Percentiles rank a stretch among this genome's conserved stretches.
Evolutionary conservation across 176 grass and related monocot genomes (phyloP).

Genomic region (Avena sativa): DNA sequence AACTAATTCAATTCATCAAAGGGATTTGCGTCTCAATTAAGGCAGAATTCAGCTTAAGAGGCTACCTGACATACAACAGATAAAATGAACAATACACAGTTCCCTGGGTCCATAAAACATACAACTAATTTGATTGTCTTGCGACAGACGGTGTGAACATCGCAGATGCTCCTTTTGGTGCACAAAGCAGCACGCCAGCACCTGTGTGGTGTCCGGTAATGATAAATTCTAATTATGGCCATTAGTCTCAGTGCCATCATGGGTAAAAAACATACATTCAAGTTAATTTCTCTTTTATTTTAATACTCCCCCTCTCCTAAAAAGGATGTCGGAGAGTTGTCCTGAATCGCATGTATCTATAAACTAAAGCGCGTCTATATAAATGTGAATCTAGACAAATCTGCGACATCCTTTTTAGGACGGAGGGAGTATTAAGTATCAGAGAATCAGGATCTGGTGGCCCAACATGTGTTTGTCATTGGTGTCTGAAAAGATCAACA

Average conservation of each 20-base stretch:
- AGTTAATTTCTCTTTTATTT: background rate
- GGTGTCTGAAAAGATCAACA: background rate
- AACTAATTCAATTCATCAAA: background rate
- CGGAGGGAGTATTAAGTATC: background rate
- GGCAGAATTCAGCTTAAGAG: too few relatives aligned
- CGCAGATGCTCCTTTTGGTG: background rate
- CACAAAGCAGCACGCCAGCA: background rate
- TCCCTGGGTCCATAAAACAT: constrained; percentile 9
- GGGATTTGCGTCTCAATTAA: too few relatives aligned
- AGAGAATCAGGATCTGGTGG: background rate
- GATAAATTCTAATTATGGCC: background rate
- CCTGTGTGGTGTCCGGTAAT: background rate
- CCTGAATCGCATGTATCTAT: too few relatives aligned
- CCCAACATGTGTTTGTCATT: constrained; percentile 1
- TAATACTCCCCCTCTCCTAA: too few relatives aligned
- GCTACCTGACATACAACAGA: too few relatives aligned
- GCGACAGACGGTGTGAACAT: background rate
- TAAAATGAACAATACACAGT: background rate
- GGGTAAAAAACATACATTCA: constrained; percentile 1
- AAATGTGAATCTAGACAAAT: too few relatives aligned
- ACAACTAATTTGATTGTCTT: background rate
- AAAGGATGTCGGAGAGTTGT: too few relatives aligned
- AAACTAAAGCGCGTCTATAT: too few relatives aligned
- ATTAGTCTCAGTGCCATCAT: background rate
- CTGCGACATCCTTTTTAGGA: too few relatives aligned